Percentiles rank a stretch among this genome's conserved stretches.
Conservation (phyloP, 169 alveolate species). For the Plasmodium falciparum region DNA sequence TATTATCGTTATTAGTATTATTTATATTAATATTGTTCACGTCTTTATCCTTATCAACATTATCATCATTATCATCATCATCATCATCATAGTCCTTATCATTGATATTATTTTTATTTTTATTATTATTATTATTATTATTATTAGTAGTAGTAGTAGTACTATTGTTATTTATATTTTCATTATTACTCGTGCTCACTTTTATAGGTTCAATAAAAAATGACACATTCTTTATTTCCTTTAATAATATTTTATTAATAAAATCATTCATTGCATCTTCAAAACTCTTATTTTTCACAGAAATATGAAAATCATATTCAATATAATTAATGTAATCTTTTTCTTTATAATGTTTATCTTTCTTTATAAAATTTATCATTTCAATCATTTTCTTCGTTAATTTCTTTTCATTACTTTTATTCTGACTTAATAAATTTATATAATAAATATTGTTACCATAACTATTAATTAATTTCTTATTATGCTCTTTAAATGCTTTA, state of each 20-base stretch:
- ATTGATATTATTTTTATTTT: not conserved
- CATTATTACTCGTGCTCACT: not conserved
- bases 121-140: no score
- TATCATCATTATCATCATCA: no score
- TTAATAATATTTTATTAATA: constrained; percentile 66
- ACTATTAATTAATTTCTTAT: constrained; percentile 73
- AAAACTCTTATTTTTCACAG: constrained; percentile 72
- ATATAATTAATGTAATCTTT: constrained; percentile 78
- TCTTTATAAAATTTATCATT: constrained; percentile 75
- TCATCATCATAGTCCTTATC: no score
- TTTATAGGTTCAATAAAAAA: constrained; percentile 66
- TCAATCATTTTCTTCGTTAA: constrained; percentile 76
- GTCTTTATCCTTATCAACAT: no score
- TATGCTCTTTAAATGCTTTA: constrained; percentile 82
- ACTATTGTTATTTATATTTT: not conserved
- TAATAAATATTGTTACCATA: constrained; percentile 83
- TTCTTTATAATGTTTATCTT: constrained; percentile 78
- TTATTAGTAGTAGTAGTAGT: no score
- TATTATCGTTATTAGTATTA: not conserved
- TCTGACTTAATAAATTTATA: constrained; percentile 82
- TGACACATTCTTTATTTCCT: constrained; percentile 60
- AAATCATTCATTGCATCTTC: constrained; percentile 81
- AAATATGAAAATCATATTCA: constrained; percentile 77
- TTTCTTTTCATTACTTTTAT: constrained; percentile 79
- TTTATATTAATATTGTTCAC: not conserved